phyloP scores from a whole-genome alignment of 352 stramenopile species.

The Phytophthora boehmeriae region DNA sequence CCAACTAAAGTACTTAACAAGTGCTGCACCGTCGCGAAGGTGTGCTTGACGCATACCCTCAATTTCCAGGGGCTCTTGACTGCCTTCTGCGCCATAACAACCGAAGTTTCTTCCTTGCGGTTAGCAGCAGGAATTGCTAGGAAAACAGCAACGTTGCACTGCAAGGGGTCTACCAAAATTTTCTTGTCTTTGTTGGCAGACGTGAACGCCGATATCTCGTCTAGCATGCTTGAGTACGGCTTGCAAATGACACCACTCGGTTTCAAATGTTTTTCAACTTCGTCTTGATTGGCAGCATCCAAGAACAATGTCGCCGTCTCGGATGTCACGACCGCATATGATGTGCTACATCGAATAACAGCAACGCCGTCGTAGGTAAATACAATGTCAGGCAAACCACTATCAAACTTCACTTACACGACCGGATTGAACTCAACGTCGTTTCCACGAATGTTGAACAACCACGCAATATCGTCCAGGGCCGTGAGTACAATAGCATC shows the following conservation, averaged over 20 bases:
- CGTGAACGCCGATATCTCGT: slow-evolving; percentile 53
- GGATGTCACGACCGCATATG: slow-evolving; percentile 94
- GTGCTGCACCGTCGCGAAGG: slow-evolving; percentile 94
- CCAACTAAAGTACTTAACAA: slow-evolving; percentile 95
- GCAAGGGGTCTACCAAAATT: slow-evolving; percentile 77
- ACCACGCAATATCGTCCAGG: slow-evolving; percentile 97
- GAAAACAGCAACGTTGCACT: slow-evolving; percentile 89
- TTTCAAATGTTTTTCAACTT: slow-evolving; percentile 55
- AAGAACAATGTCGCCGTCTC: slow-evolving; percentile 93
- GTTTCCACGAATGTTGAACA: slow-evolving; percentile 98
- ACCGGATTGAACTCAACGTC: slow-evolving; percentile 98
- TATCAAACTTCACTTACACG: slow-evolving; percentile 78
- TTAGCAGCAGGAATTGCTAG: slow-evolving; percentile 71
- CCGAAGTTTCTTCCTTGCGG: slow-evolving; percentile 76
- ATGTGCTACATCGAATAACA: slow-evolving; percentile 50
- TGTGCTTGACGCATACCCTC: slow-evolving; percentile 95
- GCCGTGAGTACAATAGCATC: slow-evolving; percentile 95
- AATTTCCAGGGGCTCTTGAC: slow-evolving; percentile 96
- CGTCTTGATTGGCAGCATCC: slow-evolving; percentile 73
- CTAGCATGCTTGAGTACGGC: slow-evolving; percentile 60
- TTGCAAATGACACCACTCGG: slow-evolving; percentile 67
- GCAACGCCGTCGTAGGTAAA: not conserved
- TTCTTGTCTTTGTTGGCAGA: slow-evolving; percentile 56
- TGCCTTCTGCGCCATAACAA: slow-evolving; percentile 87
- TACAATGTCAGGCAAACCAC: not conserved